Evolutionary conservation across 192 early-diverging fungal species (phyloP).

Genomic region (Linnemannia hyalina): DNA sequence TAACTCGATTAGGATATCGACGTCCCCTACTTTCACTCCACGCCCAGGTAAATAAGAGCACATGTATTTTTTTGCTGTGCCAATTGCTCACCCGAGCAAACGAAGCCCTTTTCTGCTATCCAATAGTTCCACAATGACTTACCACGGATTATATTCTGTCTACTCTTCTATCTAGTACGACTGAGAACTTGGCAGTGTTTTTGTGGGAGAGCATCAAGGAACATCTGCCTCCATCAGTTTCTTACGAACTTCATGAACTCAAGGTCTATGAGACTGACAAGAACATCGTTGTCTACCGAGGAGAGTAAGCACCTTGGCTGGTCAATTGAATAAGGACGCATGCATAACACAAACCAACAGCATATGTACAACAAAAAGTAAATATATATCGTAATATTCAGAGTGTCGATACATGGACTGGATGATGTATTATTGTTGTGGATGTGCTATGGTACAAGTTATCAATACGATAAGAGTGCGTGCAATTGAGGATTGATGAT

Average conservation of each 20-base stretch:
- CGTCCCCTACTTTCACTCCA: slow-evolving; percentile 78
- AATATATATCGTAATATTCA: background rate
- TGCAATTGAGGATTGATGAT: background rate
- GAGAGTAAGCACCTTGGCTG: slow-evolving; percentile 58
- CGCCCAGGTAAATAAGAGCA: slow-evolving; percentile 64
- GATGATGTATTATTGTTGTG: background rate
- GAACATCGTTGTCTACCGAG: slow-evolving; percentile 78
- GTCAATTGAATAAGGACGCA: no score
- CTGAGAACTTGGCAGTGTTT: slow-evolving; percentile 91
- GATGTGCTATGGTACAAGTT: background rate
- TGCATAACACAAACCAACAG: background rate
- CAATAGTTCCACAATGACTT: background rate
- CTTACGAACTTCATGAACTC: slow-evolving; percentile 67
- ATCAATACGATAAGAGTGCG: background rate
- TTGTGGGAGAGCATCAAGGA: slow-evolving; percentile 76
- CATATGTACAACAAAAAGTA: slow-evolving; percentile 3
- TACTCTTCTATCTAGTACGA: slow-evolving; percentile 71
- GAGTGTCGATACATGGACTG: background rate
- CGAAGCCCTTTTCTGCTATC: background rate
- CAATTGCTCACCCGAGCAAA: background rate
- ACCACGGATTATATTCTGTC: background rate
- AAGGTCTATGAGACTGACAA: slow-evolving; percentile 77
- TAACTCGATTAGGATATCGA: slow-evolving; percentile 77
- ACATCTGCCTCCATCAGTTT: slow-evolving; percentile 38
- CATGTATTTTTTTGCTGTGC: background rate